Percentiles rank a stretch among this genome's conserved stretches.
Conservation (phyloP, 768 basidiomycete species). For the Phylloporus sp. region DNA sequence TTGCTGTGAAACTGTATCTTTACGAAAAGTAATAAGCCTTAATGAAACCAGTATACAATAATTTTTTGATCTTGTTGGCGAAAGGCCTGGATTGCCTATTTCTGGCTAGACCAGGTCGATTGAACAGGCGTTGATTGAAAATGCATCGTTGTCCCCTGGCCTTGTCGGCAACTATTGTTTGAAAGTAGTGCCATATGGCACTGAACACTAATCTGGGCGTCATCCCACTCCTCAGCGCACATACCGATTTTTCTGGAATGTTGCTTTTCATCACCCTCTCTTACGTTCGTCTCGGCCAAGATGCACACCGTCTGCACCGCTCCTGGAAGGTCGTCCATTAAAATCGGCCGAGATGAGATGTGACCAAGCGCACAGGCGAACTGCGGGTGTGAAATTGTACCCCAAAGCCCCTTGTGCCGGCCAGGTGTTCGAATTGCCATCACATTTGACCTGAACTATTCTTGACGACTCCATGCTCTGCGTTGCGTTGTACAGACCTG, state of each 20-base stretch:
- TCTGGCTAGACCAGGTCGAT: neutral
- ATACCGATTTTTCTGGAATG: neutral
- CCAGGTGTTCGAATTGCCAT: too few relatives aligned
- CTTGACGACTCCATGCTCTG: neutral
- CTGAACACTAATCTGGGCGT: neutral
- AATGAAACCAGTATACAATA: too few relatives aligned
- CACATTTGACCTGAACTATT: neutral
- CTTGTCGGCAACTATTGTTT: neutral
- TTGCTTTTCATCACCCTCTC: neutral
- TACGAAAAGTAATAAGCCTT: too few relatives aligned
- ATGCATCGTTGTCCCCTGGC: neutral
- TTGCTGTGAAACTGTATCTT: too few relatives aligned
- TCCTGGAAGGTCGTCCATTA: too few relatives aligned
- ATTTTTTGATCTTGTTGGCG: too few relatives aligned
- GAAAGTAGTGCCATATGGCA: neutral
- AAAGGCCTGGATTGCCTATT: too few relatives aligned
- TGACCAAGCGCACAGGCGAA: neutral
- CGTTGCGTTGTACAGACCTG: constrained; percentile 43
- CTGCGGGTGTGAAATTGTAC: neutral
- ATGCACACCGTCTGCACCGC: too few relatives aligned
- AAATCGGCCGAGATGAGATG: neutral
- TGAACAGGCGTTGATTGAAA: neutral
- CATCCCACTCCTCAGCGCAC: neutral
- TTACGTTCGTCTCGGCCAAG: neutral
- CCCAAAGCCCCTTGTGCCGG: too few relatives aligned